phyloP scores from a whole-genome alignment of 495 filamentous ascomycete genomes.

The Annulohypoxylon maeteangense region DNA sequence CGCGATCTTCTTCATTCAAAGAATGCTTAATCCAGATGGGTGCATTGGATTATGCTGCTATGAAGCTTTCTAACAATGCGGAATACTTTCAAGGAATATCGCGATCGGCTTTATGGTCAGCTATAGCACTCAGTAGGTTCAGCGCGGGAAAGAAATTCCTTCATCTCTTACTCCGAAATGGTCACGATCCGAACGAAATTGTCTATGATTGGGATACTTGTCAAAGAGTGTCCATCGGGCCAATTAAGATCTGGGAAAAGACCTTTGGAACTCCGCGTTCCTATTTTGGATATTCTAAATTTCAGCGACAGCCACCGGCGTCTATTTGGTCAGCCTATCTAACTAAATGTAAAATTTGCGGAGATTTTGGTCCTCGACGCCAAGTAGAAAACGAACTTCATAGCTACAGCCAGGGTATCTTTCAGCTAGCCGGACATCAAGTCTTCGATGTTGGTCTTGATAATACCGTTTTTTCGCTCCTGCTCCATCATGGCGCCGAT shows the following conservation, averaged over 20 bases:
- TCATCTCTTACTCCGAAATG: not conserved
- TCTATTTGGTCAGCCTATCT: not conserved
- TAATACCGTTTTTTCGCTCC: not conserved
- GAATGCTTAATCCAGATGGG: not conserved
- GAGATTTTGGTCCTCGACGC: not conserved
- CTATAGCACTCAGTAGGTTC: not conserved
- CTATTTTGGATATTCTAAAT: too few relatives aligned
- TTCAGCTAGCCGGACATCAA: too few relatives aligned
- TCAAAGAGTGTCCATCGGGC: too few relatives aligned
- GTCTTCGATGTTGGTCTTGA: too few relatives aligned
- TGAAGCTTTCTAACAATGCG: not conserved
- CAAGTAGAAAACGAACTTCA: not conserved
- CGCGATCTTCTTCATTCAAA: not conserved
- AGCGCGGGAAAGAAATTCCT: not conserved
- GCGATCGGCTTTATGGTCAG: not conserved
- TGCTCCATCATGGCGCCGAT: not conserved
- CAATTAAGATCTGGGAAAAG: too few relatives aligned
- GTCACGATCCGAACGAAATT: not conserved
- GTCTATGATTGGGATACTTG: too few relatives aligned
- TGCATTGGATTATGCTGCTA: not conserved
- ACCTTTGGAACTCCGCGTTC: too few relatives aligned
- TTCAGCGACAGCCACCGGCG: not conserved
- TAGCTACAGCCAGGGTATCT: not conserved
- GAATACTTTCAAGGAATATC: not conserved
- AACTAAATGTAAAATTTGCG: not conserved